Evolutionary conservation across 805 yeast species (phyloP).

Genomic region (Candida mattraensis): DNA sequence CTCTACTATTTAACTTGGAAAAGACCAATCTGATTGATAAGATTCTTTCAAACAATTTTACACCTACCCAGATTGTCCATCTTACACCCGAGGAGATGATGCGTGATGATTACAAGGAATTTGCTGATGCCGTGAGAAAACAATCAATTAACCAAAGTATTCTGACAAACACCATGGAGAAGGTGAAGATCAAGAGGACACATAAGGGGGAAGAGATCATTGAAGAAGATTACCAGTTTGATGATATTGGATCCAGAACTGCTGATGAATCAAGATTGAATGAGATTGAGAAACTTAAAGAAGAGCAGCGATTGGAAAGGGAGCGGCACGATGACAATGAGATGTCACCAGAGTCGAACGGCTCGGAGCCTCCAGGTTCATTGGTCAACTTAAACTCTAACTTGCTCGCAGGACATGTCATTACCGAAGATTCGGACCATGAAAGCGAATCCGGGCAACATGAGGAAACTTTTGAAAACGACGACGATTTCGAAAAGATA

Average conservation of each 20-base stretch:
- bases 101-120: slow-evolving; percentile 65
- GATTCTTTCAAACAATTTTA: slow-evolving; percentile 52
- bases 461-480: slow-evolving; percentile 13
- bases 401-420: slow-evolving; percentile 10
- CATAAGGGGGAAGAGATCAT: slow-evolving; percentile 88
- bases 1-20: slow-evolving; percentile 56
- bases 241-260: slow-evolving; percentile 20
- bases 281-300: slow-evolving; percentile 28
- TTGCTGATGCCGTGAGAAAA: slow-evolving; percentile 69
- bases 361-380: slow-evolving; percentile 10
- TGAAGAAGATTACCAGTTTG: slow-evolving; percentile 47
- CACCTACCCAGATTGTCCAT: slow-evolving; percentile 57
- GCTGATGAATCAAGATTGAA: slow-evolving; percentile 26
- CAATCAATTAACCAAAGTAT: slow-evolving; percentile 70
- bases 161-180: slow-evolving; percentile 42
- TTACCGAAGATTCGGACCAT: slow-evolving; percentile 8
- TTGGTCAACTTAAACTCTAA: slow-evolving; percentile 15
- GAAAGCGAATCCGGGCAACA: slow-evolving; percentile 6
- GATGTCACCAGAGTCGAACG: neutral
- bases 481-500: slow-evolving; percentile 20
- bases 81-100: slow-evolving; percentile 73
- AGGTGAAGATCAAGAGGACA: slow-evolving; percentile 71
- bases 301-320: slow-evolving; percentile 19
- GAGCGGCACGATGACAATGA: slow-evolving; percentile 17
- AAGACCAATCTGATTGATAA: slow-evolving; percentile 62